A percentile compares a stretch with the other conserved stretches of the same genome.
Evolutionary conservation across 192 early-diverging fungal genomes (phyloP).

Genomic region (Pilobolus umbonatus): DNA sequence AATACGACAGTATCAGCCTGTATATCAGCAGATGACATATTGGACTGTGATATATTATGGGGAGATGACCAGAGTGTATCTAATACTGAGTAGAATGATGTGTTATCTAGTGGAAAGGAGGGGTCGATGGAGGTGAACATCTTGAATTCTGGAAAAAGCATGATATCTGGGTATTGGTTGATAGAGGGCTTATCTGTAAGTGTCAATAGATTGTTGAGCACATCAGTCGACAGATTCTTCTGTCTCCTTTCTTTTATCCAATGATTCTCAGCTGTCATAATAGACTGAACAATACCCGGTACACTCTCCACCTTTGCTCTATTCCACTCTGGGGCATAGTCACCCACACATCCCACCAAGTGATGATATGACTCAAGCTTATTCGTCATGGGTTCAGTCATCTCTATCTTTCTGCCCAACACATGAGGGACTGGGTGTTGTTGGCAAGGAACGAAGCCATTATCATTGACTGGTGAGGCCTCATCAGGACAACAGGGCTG

Average conservation of each 20-base stretch:
- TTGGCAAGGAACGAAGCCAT: slow-evolving; percentile 30
- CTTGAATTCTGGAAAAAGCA: slow-evolving; percentile 31
- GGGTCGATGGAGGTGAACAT: slow-evolving; percentile 13
- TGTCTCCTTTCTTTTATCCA: not conserved
- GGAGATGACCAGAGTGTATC: slow-evolving; percentile 15
- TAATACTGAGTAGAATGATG: not conserved
- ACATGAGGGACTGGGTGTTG: slow-evolving; percentile 29
- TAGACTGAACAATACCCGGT: slow-evolving; percentile 8
- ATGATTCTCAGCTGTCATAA: not conserved
- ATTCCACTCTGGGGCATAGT: slow-evolving; percentile 27
- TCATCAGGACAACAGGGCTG: slow-evolving; percentile 27
- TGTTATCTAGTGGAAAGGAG: too few relatives aligned
- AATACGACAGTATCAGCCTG: slow-evolving; percentile 36
- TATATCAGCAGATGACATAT: too few relatives aligned
- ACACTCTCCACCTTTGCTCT: slow-evolving; percentile 31
- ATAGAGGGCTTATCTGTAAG: slow-evolving; percentile 5
- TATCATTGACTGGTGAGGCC: not conserved
- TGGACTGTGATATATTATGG: not conserved
- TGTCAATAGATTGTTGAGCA: not conserved
- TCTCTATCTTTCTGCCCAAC: slow-evolving; percentile 30
- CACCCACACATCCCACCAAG: slow-evolving; percentile 32
- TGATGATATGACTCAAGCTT: slow-evolving; percentile 12
- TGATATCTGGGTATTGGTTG: slow-evolving; percentile 13
- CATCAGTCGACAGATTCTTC: not conserved
- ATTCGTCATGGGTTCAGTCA: slow-evolving; percentile 17